Evolutionary conservation across 1,284 basidiomycete genomes (phyloP).

Genomic region (Retiboletus fuscus): DNA sequence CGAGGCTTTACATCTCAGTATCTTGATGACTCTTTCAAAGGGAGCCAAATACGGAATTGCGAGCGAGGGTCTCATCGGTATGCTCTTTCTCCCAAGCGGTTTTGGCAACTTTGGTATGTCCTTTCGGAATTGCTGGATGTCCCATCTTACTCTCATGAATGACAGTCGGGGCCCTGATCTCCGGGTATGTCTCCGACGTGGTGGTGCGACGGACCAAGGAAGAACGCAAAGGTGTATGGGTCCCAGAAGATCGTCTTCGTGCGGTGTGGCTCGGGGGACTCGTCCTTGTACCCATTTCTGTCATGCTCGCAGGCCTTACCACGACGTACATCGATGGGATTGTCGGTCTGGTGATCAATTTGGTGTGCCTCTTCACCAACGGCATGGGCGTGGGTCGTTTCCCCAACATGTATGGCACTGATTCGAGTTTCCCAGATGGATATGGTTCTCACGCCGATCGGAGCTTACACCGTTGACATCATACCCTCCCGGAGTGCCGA

Average conservation of each 20-base stretch:
- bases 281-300: constrained; percentile 54
- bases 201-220: constrained; percentile 49
- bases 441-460: constrained; percentile 61
- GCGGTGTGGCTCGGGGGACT: constrained; percentile 61
- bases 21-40: constrained; percentile 45
- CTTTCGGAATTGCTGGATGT: too few relatives aligned
- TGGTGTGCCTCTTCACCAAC: constrained; percentile 60
- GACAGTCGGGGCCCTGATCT: constrained; percentile 37
- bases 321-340: constrained; percentile 53
- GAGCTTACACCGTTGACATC: constrained; percentile 69
- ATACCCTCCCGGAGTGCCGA: constrained; percentile 66
- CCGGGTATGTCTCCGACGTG: constrained; percentile 65
- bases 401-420: not conserved
- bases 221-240: too few relatives aligned
- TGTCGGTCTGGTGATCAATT: constrained; percentile 54
- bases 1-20: not conserved
- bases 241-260: constrained; percentile 70
- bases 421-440: constrained; percentile 50
- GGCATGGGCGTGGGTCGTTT: constrained; percentile 59
- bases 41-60: constrained; percentile 61
- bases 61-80: constrained; percentile 53
- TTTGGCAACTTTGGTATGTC: constrained; percentile 66
- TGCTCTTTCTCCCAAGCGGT: constrained; percentile 69
- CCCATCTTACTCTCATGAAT: too few relatives aligned
- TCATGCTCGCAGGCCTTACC: constrained; percentile 37